These are phyloP conservation scores for Podaxis sp. DNA, from an alignment of 768 basidiomycete species.

Conservation along the genomic window DNA sequence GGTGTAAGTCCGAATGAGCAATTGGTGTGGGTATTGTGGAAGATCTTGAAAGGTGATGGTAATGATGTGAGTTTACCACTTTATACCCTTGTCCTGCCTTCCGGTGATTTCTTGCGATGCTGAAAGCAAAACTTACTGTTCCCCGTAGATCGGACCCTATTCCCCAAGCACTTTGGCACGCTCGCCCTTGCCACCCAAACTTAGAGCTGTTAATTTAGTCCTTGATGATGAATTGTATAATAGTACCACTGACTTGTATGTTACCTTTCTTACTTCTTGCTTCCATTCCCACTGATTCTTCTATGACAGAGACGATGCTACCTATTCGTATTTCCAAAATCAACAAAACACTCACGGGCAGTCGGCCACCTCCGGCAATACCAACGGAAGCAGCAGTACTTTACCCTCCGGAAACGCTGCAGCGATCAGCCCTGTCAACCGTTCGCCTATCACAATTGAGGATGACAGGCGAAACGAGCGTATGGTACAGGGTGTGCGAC, in stretches of 20 bases:
- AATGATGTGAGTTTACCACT: slow-evolving; percentile 59
- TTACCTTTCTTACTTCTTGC: slow-evolving; percentile 13
- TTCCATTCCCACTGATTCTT: not conserved
- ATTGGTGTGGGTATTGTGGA: slow-evolving; percentile 85
- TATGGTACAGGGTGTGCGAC: slow-evolving; percentile 62
- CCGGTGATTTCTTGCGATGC: not conserved
- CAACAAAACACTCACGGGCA: slow-evolving; percentile 33
- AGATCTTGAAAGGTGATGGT: slow-evolving; percentile 81
- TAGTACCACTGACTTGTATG: slow-evolving; percentile 50
- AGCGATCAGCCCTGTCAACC: slow-evolving; percentile 20
- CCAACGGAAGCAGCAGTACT: slow-evolving; percentile 23
- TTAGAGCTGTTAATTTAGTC: slow-evolving; percentile 69
- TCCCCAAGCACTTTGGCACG: slow-evolving; percentile 72
- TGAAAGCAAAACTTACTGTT: slow-evolving; percentile 24
- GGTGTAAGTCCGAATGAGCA: slow-evolving; percentile 66
- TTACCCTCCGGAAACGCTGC: slow-evolving; percentile 18
- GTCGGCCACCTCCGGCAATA: slow-evolving; percentile 42
- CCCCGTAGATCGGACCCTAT: slow-evolving; percentile 74
- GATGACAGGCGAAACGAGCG: slow-evolving; percentile 58
- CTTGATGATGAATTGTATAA: slow-evolving; percentile 64
- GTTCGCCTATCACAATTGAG: slow-evolving; percentile 40
- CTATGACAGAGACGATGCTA: slow-evolving; percentile 40
- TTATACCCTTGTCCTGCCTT: not conserved
- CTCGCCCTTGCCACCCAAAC: slow-evolving; percentile 73
- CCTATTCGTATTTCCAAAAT: slow-evolving; percentile 41